Evolutionary conservation across 164 flowering plant genomes (phyloP), one percentile per base, ranked within the genome.

Genomic region (Umbilicus rupestris): DNA sequence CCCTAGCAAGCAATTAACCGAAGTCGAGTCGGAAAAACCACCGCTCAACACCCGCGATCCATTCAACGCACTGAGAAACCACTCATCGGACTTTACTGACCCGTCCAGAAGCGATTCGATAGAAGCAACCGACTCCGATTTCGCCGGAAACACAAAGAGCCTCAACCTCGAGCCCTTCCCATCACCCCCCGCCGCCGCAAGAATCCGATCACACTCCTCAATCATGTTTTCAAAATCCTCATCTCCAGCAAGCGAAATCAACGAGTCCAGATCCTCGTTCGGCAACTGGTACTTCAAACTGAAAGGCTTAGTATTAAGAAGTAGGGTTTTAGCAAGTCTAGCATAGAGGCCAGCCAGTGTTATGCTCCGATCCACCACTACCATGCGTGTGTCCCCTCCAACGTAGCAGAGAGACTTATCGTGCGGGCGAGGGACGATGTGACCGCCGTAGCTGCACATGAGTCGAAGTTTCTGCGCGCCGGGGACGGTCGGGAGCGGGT

Each of bases 191-290:
- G 46, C 19, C 45, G 66, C 62, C 46, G 72, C 1, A 22, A 72
- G 19, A 35, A 76, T 72, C 5, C 98, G 90, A 64, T 93, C 98
- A 73, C 88, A 88, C 72, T 93, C 98, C 11, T 93, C 97, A 70
- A 90, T 77, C 98, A 93, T 90, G 81, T 93, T 93, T 28, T 93
- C 96, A 2, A 93, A 82, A 72, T 93, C 98, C 41, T 93, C 98
- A 45, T 88, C 97, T 63, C 87, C 86, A 39, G 97, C 77, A 60
- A 93, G 86, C 19, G 98, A 83, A 74, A 93, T 87, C 16, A 93
- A 78, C 2, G 96, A 90, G 65, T 93, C 98, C 1, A 93, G 79
- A 71, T 93, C 98, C 64, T 90, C 97, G 76, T 75, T 80, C 12
- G 98, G 98, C 10, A 93, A 86, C 80, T 89, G 97, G 73, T 90